These are phyloP conservation scores for Oemleria cerasiformis DNA, from an alignment of 306 rosid genomes.

Conservation along the genomic window DNA sequence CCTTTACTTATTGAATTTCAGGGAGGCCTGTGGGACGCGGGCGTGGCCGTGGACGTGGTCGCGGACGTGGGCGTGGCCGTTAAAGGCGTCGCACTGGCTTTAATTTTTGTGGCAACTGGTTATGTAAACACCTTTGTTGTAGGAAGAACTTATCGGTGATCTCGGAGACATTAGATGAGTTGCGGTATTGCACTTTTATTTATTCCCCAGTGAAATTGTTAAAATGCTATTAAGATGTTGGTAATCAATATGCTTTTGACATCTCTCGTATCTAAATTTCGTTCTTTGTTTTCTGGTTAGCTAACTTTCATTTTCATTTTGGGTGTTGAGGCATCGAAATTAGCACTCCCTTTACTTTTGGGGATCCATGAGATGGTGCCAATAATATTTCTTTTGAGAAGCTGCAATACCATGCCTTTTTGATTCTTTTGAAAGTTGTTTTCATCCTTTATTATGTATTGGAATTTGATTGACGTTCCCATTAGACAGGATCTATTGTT, in stretches of 20 bases:
- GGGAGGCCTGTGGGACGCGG: slow-evolving; percentile 87
- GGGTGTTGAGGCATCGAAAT: background rate
- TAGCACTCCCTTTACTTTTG: background rate
- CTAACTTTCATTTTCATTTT: background rate
- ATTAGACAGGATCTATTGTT: background rate
- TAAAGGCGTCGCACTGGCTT: slow-evolving; percentile 22
- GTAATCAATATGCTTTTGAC: background rate
- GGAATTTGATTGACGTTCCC: background rate
- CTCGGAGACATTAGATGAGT: slow-evolving; percentile 29
- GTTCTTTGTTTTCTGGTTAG: too few relatives aligned
- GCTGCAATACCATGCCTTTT: background rate
- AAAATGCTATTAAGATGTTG: slow-evolving; percentile 5
- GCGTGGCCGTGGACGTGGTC: slow-evolving; percentile 79
- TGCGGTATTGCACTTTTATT: slow-evolving; percentile 22
- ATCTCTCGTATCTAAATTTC: background rate
- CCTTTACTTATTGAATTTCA: slow-evolving; percentile 23
- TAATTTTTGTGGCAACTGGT: slow-evolving; percentile 37
- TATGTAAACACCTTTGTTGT: slow-evolving; percentile 43
- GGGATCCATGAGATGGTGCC: too few relatives aligned
- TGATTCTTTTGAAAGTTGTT: background rate
- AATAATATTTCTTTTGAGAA: too few relatives aligned
- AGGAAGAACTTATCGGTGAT: slow-evolving; percentile 34
- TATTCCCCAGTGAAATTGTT: slow-evolving; percentile 8
- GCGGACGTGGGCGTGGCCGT: slow-evolving; percentile 80
- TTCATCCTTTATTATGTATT: background rate